phyloP scores from a whole-genome alignment of 441 rosid species.

The Monsonia emarginata region DNA sequence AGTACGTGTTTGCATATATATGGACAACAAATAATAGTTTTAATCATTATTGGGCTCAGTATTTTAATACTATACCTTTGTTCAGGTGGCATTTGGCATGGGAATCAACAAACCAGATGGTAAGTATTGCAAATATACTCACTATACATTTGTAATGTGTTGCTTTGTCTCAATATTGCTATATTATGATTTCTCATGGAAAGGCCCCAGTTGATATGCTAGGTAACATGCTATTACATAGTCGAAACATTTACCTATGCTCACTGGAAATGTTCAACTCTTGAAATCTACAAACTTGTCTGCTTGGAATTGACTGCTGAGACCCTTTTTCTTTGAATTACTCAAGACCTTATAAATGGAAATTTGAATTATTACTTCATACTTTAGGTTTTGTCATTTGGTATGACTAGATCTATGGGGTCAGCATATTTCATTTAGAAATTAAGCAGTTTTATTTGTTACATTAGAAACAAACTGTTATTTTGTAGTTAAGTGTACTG shows the following conservation, averaged over 20 bases:
- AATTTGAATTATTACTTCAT: not conserved
- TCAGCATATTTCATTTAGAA: not conserved
- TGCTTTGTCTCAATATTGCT: not conserved
- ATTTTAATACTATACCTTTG: slow-evolving; percentile 19
- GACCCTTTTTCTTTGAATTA: too few species aligned
- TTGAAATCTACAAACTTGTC: too few species aligned
- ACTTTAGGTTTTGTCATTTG: not conserved
- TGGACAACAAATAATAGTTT: slow-evolving; percentile 6
- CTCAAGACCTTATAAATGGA: too few species aligned
- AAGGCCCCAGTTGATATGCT: not conserved
- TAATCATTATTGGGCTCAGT: slow-evolving; percentile 10
- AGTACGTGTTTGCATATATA: slow-evolving; percentile 37
- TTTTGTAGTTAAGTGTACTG: not conserved
- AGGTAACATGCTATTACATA: not conserved
- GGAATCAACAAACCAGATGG: slow-evolving; percentile 99
- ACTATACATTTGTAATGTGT: not conserved
- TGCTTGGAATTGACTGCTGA: too few species aligned
- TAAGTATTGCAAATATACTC: slow-evolving; percentile 29
- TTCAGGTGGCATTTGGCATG: slow-evolving; percentile 98
- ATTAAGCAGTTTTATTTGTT: not conserved
- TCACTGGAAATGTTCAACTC: too few species aligned
- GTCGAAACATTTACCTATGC: not conserved
- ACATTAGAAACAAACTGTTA: not conserved
- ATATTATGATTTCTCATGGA: not conserved
- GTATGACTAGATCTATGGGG: not conserved